A percentile compares a stretch with the other conserved stretches of the same genome.
phyloP scores from a whole-genome alignment of 164 flowering plant genomes.

The Piper longum region DNA sequence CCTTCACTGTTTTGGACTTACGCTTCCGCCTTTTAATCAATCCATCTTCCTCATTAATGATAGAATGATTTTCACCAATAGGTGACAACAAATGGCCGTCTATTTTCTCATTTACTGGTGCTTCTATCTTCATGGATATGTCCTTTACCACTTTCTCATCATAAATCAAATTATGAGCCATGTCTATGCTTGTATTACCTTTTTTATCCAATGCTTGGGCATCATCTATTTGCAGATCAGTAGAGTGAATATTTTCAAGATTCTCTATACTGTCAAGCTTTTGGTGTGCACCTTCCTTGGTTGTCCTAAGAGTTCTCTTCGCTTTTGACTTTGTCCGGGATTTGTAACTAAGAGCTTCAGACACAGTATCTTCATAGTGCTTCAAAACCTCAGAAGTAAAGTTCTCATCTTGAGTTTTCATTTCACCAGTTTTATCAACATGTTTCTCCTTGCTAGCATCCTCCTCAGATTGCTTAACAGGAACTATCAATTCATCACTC shows the following conservation, averaged over 20 bases:
- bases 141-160: background rate
- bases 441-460: background rate
- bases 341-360: background rate
- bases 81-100: background rate
- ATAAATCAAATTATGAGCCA: background rate
- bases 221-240: background rate
- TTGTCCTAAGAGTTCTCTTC: conserved; percentile 1
- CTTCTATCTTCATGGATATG: background rate
- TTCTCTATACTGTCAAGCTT: background rate
- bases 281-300: background rate
- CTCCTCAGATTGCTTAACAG: background rate
- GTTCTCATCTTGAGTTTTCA: background rate
- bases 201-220: background rate
- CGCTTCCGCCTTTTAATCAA: background rate
- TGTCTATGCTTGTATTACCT: background rate
- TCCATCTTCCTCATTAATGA: background rate
- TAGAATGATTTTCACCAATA: background rate
- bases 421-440: background rate
- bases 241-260: background rate
- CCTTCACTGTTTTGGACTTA: background rate
- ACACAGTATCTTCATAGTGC: conserved; percentile 7
- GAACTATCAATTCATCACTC: conserved; percentile 4
- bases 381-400: conserved; percentile 5
- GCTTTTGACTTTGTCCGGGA: background rate
- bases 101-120: background rate